Evolutionary conservation across 208 protist species (phyloP).

Genomic region (Trypanosoma boissoni): DNA sequence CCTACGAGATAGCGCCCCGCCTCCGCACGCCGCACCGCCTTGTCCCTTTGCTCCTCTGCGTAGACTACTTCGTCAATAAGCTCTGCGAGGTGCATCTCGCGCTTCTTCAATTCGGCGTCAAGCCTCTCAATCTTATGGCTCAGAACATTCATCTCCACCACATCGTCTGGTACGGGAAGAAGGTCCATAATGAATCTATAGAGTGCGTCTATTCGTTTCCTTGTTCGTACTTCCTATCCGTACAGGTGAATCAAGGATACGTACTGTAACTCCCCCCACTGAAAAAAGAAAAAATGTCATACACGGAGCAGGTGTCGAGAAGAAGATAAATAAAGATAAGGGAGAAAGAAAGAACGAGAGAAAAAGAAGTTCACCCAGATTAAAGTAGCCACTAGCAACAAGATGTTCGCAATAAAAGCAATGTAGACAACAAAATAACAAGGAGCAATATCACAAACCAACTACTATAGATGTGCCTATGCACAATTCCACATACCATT

Average conservation of each 20-base stretch:
- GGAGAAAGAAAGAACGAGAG: background rate
- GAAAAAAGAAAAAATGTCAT: background rate
- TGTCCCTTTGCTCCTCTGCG: conserved; percentile 42
- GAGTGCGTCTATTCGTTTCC: background rate
- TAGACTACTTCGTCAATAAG: conserved; percentile 77
- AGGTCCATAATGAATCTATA: background rate
- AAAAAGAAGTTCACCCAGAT: conserved; percentile 13
- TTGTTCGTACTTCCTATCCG: background rate
- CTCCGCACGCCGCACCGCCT: conserved; percentile 31
- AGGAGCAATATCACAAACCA: too few species aligned
- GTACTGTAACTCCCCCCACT: background rate
- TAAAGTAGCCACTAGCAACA: conserved; percentile 12
- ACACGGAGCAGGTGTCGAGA: too few species aligned
- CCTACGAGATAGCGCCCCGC: conserved; percentile 29
- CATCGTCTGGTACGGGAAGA: background rate
- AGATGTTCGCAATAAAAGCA: conserved; percentile 3
- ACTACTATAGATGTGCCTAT: too few species aligned
- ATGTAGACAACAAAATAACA: conserved; percentile 2
- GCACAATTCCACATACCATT: too few species aligned
- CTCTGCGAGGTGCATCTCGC: conserved; percentile 71
- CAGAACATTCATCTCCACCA: conserved; percentile 16
- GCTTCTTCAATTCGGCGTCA: conserved; percentile 41
- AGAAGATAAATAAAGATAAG: conserved; percentile 3
- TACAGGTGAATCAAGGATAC: too few species aligned
- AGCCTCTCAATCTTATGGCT: conserved; percentile 29